Evolutionary conservation across 768 basidiomycete genomes (phyloP), one percentile per base, ranked within the genome.

Genomic region (Boletus rubescentipes): DNA sequence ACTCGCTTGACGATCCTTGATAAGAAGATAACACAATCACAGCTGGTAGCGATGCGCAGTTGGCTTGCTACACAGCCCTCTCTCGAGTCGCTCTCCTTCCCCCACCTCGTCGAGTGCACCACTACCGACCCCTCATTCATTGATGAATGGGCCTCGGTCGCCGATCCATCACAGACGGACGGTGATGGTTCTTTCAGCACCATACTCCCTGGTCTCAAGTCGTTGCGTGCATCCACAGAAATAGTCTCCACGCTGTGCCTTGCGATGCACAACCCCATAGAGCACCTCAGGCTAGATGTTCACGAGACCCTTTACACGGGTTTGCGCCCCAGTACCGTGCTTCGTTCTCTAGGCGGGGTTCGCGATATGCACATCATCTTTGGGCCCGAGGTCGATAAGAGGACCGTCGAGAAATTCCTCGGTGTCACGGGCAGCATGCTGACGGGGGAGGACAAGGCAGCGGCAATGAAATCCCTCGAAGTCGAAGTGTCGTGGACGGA

Each of bases 341-440:
- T 70, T 23, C 68, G 68, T 37, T 56, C 64, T 9, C 46, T 70
- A 1, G 55, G 54, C 5, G 70, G 70, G 2, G 67, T 70, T 20
- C 61, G 58, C 14, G 58, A 70, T 21, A 60, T 69, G 70, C 63
- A 64, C 29, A 46, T 69, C 34, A 35, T 70, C 37, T 69, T 69
- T 38, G 60, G 54, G 3, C 55, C 68, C n/a, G 70, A 66, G 21
- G 68, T 69, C n/a, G 68, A 69, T 45, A 69, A 65, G 59, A 51
- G 68, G 44, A 69, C 70, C 0, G 68, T 65, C 10, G 68, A 71
- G 37, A 69, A 69, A 31, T 69, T 69, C 35, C 64, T 69, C 21
- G 66, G 59, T 0, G 53, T 61, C 0, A 63, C 65, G 16, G 68
- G 68, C 15, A 56, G 51, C 32, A 61, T 62, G 44, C 26, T 69